Base-by-base conservation (phyloP, 306 rosid genomes). In the Argentina anserina region DNA sequence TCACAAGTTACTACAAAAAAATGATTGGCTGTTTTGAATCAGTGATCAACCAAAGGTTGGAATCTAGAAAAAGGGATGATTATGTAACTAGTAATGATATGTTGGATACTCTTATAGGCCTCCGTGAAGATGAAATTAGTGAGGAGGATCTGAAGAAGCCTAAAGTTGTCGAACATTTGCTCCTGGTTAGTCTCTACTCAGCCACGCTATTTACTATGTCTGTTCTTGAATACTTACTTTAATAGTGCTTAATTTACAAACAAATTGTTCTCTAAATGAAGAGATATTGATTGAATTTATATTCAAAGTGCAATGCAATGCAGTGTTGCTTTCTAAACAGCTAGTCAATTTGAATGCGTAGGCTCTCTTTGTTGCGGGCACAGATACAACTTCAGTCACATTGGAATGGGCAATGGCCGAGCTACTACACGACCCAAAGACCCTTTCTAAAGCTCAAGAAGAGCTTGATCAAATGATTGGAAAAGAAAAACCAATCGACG, bases 401-500 rank as follows among this genome's bases (percentile, higher is more conserved):
- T 42, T 81, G 50, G 78, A 81, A 42, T 76, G 84, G 81, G 69
- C 78, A 31, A 76, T 81, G 81, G 78, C 78, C 2, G 81, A 81
- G 53, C 75, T 76, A 46, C 45, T 76, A 3, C 34, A 26, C 47
- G 56, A 69, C 47, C 84, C 75, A 1, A 72, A 72, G 26, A 4
- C 17, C 7, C 14, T 81, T 15, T 41, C 64, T 34, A 68, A 72
- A 72, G 84, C 78, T 52, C 28, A 67, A 67, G 42, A 11, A 49
- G 81, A 76, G 68, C 17, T 76, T 6, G 25, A 47, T 3, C 69
- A 61, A 60, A 45, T 60, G 6, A 49, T 76, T 52, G 81, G 84
- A 7, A 67, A 41, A 61, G 81, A 75, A 18, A 67, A 66, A 37
- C 62, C 26, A 46, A 50, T 81, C 2, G 66, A 58, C 8, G 81